phyloP scores from a whole-genome alignment of 805 yeast species.

The Scheffersomyces ergatensis region DNA sequence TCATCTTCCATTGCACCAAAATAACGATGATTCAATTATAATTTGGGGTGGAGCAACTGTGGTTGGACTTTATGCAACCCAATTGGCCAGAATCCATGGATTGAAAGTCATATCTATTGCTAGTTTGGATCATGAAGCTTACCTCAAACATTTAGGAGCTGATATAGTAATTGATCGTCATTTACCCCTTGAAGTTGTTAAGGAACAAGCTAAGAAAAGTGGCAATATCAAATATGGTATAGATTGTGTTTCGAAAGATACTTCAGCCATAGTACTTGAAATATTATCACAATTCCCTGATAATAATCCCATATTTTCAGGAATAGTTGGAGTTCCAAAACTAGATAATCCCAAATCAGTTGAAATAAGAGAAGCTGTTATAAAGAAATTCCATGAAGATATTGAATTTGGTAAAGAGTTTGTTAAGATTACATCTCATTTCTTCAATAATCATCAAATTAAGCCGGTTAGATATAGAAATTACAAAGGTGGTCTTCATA shows the following conservation, averaged over 20 bases:
- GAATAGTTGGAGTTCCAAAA: conserved; percentile 37
- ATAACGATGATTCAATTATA: conserved; percentile 17
- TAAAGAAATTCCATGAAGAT: conserved; percentile 45
- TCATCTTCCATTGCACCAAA: background rate
- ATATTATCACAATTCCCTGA: conserved; percentile 16
- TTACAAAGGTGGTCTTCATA: conserved; percentile 32
- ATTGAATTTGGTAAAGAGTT: conserved; percentile 31
- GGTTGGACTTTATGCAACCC: conserved; percentile 43
- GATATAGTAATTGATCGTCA: conserved; percentile 37
- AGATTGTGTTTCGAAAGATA: conserved; percentile 43
- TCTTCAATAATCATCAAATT: conserved; percentile 22
- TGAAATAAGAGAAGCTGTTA: conserved; percentile 27
- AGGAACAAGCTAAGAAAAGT: conserved; percentile 8
- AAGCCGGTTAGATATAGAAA: conserved; percentile 32
- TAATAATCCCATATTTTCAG: conserved; percentile 23
- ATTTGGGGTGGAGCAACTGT: conserved; percentile 53
- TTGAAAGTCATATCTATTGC: conserved; percentile 33
- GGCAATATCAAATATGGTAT: conserved; percentile 24
- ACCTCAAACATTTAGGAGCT: conserved; percentile 19
- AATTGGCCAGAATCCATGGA: conserved; percentile 38
- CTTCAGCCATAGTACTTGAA: conserved; percentile 28
- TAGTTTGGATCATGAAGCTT: conserved; percentile 14
- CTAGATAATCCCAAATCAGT: conserved; percentile 17
- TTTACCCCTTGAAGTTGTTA: conserved; percentile 14
- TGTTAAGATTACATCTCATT: conserved; percentile 29